These are phyloP conservation scores for Mycena crocata DNA, from an alignment of 768 basidiomycete genomes.

Conservation along the genomic window DNA sequence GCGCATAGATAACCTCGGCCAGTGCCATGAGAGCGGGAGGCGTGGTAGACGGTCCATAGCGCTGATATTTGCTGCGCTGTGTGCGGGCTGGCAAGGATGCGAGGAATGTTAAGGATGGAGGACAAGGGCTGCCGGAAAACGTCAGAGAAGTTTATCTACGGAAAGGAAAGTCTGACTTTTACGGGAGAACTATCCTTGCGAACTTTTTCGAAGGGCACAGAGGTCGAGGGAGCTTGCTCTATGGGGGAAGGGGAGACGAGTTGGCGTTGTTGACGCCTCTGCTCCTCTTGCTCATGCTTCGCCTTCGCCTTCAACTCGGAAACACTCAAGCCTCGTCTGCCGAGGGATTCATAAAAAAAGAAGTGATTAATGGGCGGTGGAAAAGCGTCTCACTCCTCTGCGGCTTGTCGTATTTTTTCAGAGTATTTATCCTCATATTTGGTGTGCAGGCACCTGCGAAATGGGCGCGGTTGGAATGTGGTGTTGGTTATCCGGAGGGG, in stretches of 20 bases:
- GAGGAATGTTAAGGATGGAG: slow-evolving; percentile 81
- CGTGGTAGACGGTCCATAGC: slow-evolving; percentile 92
- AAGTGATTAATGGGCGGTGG: slow-evolving; percentile 27
- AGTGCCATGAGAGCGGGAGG: slow-evolving; percentile 81
- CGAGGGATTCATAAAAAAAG: slow-evolving; percentile 14
- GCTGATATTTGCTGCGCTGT: slow-evolving; percentile 79
- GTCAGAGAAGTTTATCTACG: slow-evolving; percentile 3
- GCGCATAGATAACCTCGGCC: slow-evolving; percentile 91
- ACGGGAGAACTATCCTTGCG: slow-evolving; percentile 78
- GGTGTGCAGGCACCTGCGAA: slow-evolving; percentile 17
- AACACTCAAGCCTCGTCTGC: slow-evolving; percentile 58
- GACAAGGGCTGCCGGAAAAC: slow-evolving; percentile 73
- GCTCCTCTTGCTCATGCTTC: slow-evolving; percentile 47
- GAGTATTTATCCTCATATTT: slow-evolving; percentile 63
- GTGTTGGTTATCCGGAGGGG: too few relatives aligned
- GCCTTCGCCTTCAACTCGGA: slow-evolving; percentile 50
- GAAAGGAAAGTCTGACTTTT: slow-evolving; percentile 55
- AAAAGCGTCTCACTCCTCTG: slow-evolving; percentile 65
- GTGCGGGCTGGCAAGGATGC: slow-evolving; percentile 74
- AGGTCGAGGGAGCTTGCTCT: neutral
- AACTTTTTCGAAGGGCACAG: slow-evolving; percentile 22
- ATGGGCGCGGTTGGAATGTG: neutral
- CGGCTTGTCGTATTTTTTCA: slow-evolving; percentile 72
- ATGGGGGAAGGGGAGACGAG: slow-evolving; percentile 29
- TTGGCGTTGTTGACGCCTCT: slow-evolving; percentile 37